Evolutionary conservation across 495 filamentous ascomycete species (phyloP), one percentile per base, ranked within the genome.

Genomic region (Hyaloscypha bicolor): DNA sequence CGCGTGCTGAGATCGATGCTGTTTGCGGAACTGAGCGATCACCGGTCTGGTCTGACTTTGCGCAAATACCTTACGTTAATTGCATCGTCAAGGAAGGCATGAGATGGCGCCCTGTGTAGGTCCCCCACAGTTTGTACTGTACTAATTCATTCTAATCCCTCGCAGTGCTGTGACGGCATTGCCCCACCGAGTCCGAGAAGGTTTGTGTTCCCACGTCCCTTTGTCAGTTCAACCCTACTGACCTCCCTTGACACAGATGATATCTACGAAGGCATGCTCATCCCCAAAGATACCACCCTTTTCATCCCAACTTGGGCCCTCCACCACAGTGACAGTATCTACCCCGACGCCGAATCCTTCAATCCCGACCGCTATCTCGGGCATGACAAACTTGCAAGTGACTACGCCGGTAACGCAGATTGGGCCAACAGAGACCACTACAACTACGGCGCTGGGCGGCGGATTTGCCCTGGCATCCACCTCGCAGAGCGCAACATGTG

Each of bases 401-500:
- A 48, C 22, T 57, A 21, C 19, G 52, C 60, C 11, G 60, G 22
- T 6, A 5, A 21, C 14, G 32, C 75, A 3, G 77, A 79, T 39
- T 30, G 52, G 4, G 52, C 68, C 48, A 76, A 79, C 68, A 79
- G 80, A 30, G 81, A 82, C 58, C 78, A 81, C 55, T 79, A 80
- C 33, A 77, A 75, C 0, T 90, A 88, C 68, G 87, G 88, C 2
- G 85, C 83, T 6, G 88, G 88, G 0, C 79, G 87, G 4, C 78
- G 88, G 1, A 78, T 86, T 25, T 90, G 88, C 69, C 81, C 84
- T 1, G 88, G 87, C 0, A 83, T 84, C 3, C 76, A 85, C 53
- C 71, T 90, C 2, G 88, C 88, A 0, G 86, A 89, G 64, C 78
- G 78, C n/a, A 83, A 76, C 1, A 63, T 90, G 9, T 88, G 80